Evolutionary conservation across 768 basidiomycete genomes (phyloP).

Genomic region (Macrolepiota dolichaula): DNA sequence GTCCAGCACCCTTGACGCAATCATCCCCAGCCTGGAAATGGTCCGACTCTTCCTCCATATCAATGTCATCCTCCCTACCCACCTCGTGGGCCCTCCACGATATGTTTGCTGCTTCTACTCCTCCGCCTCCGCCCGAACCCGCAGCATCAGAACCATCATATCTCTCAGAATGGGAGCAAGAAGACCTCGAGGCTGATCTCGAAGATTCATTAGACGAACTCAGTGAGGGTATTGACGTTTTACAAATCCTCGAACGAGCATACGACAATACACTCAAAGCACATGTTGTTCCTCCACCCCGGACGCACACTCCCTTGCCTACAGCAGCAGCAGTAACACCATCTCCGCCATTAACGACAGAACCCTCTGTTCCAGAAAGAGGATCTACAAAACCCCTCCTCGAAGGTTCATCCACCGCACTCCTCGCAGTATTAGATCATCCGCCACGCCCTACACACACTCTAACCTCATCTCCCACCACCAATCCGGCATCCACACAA

Average conservation of each 20-base stretch:
- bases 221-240: conserved; percentile 65
- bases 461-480: neutral
- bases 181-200: conserved; percentile 23
- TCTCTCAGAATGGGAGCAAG: conserved; percentile 6
- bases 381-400: conserved; percentile 35
- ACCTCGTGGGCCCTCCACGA: conserved; percentile 4
- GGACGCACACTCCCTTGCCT: neutral
- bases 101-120: conserved; percentile 12
- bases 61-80: conserved; percentile 7
- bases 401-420: conserved; percentile 65
- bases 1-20: neutral
- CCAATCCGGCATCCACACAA: neutral
- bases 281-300: conserved; percentile 40
- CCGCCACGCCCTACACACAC: conserved; percentile 16
- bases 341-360: conserved; percentile 19
- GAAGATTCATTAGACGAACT: conserved; percentile 54
- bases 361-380: conserved; percentile 5
- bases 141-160: conserved; percentile 1
- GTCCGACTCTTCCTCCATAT: conserved; percentile 6
- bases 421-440: conserved; percentile 61
- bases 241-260: conserved; percentile 66
- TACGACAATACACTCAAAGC: conserved; percentile 64
- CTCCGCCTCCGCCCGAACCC: conserved; percentile 8
- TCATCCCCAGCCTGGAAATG: conserved; percentile 11
- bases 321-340: neutral